Evolutionary conservation across 2,329 filamentous ascomycete species (phyloP).

Genomic region (Neofusicoccum parvum): DNA sequence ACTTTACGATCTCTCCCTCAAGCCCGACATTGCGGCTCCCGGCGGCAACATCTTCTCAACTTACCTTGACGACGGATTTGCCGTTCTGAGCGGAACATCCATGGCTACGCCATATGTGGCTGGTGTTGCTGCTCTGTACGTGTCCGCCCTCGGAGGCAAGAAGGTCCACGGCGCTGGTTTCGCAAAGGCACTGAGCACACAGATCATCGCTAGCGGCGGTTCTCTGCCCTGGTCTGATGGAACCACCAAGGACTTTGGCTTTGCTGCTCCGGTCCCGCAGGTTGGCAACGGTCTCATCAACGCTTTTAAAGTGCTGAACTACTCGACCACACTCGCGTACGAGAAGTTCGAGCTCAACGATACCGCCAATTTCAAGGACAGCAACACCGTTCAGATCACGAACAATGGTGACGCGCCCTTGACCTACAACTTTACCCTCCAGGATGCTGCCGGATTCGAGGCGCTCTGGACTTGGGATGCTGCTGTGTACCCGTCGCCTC

Average conservation of each 20-base stretch:
- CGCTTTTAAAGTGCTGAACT: conserved; percentile 60
- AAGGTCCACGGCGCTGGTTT: conserved; percentile 30
- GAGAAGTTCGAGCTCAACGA: conserved; percentile 67
- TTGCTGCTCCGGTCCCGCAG: conserved; percentile 55
- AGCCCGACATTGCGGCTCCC: conserved; percentile 59
- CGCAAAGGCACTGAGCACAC: conserved; percentile 30
- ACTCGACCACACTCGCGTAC: conserved; percentile 55
- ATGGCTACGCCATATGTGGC: conserved; percentile 63
- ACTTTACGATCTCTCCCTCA: conserved; percentile 60
- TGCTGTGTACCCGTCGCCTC: conserved; percentile 27
- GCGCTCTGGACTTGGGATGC: conserved; percentile 41
- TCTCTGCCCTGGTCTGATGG: conserved; percentile 28
- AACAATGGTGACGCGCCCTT: conserved; percentile 55
- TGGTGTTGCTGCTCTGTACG: conserved; percentile 43
- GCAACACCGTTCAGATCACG: conserved; percentile 56
- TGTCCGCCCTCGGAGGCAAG: conserved; percentile 30
- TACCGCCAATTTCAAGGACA: conserved; percentile 57
- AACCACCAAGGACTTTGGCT: neutral
- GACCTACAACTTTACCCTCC: conserved; percentile 57
- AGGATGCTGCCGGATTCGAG: conserved; percentile 56
- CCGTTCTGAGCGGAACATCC: conserved; percentile 58
- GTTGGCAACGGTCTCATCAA: conserved; percentile 64
- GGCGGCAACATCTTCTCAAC: conserved; percentile 63
- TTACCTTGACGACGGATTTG: conserved; percentile 54
- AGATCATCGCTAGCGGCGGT: conserved; percentile 34